Evolutionary conservation across 2,329 filamentous ascomycete species (phyloP).

Genomic region (Polytolypa hystricis): DNA sequence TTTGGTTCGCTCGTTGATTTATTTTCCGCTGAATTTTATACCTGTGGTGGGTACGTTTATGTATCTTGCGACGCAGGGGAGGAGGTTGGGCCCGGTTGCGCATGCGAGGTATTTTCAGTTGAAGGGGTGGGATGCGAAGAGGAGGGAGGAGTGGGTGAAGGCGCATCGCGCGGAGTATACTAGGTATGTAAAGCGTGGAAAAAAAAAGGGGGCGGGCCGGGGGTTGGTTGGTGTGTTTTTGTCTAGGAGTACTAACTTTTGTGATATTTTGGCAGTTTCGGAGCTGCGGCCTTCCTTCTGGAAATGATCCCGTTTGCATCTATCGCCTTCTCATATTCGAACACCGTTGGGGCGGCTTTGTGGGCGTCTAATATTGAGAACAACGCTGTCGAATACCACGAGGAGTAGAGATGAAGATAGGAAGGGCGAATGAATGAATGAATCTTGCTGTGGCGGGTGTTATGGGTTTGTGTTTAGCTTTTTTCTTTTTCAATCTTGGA

Average conservation of each 20-base stretch:
- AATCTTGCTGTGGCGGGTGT: neutral
- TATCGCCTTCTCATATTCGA: slow-evolving; percentile 81
- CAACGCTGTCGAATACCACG: slow-evolving; percentile 10
- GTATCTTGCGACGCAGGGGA: slow-evolving; percentile 68
- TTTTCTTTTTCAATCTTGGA: neutral
- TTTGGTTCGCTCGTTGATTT: slow-evolving; percentile 68
- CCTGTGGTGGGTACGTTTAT: slow-evolving; percentile 74
- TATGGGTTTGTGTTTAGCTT: neutral
- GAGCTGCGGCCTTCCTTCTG: slow-evolving; percentile 68
- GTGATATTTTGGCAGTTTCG: slow-evolving; percentile 45
- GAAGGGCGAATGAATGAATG: slow-evolving; percentile 12
- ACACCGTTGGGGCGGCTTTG: slow-evolving; percentile 83
- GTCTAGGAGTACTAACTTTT: too few species aligned
- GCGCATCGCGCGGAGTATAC: slow-evolving; percentile 67
- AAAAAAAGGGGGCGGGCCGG: too few species aligned
- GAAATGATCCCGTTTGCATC: slow-evolving; percentile 77
- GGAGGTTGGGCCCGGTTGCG: slow-evolving; percentile 42
- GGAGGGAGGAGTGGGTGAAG: slow-evolving; percentile 58
- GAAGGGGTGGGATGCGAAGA: slow-evolving; percentile 62
- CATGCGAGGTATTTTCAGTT: slow-evolving; percentile 74
- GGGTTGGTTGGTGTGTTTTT: too few species aligned
- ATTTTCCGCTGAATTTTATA: slow-evolving; percentile 85
- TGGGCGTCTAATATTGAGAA: slow-evolving; percentile 82
- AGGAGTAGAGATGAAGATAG: slow-evolving; percentile 22
- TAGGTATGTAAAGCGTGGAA: slow-evolving; percentile 49